Evolutionary conservation across 805 yeast species (phyloP).

Genomic region (Tetrapisispora nanseiensis): DNA sequence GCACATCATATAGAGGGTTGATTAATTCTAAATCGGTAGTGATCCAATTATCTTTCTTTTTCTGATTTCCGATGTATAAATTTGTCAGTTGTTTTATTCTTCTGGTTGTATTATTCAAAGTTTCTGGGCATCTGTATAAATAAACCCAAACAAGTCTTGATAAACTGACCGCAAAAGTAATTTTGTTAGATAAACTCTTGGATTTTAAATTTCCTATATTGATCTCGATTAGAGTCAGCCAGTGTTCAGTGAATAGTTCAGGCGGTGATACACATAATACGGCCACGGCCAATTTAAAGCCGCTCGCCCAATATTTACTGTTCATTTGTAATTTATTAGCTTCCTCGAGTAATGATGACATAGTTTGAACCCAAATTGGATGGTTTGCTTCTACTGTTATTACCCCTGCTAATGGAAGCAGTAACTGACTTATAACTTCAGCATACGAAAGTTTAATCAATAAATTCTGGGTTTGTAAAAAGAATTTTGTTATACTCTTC

Average conservation of each 20-base stretch:
- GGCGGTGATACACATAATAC: constrained; percentile 73
- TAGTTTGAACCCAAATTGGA: constrained; percentile 87
- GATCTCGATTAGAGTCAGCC: constrained; percentile 62
- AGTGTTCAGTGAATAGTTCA: constrained; percentile 57
- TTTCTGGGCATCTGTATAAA: constrained; percentile 75
- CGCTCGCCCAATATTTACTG: constrained; percentile 53
- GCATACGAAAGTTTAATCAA: constrained; percentile 69
- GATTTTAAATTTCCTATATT: constrained; percentile 55
- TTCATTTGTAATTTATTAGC: constrained; percentile 36
- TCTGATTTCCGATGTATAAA: constrained; percentile 43
- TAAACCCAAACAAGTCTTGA: constrained; percentile 85
- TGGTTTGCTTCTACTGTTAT: constrained; percentile 92
- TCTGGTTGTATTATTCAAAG: constrained; percentile 77
- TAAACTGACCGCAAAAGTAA: constrained; percentile 51
- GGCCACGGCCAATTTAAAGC: constrained; percentile 60
- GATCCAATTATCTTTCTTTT: constrained; percentile 74
- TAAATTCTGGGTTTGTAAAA: constrained; percentile 52
- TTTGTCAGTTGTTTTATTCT: constrained; percentile 58
- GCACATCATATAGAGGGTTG: constrained; percentile 57
- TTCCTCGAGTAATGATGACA: constrained; percentile 48
- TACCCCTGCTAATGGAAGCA: constrained; percentile 74
- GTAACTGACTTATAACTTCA: constrained; percentile 65
- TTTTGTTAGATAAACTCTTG: constrained; percentile 42
- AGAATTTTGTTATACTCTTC: constrained; percentile 78
- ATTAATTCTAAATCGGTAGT: constrained; percentile 51